A percentile compares a stretch with the other conserved stretches of the same genome.
Conservation (phyloP, 768 basidiomycete genomes). For the Suillus paluster region DNA sequence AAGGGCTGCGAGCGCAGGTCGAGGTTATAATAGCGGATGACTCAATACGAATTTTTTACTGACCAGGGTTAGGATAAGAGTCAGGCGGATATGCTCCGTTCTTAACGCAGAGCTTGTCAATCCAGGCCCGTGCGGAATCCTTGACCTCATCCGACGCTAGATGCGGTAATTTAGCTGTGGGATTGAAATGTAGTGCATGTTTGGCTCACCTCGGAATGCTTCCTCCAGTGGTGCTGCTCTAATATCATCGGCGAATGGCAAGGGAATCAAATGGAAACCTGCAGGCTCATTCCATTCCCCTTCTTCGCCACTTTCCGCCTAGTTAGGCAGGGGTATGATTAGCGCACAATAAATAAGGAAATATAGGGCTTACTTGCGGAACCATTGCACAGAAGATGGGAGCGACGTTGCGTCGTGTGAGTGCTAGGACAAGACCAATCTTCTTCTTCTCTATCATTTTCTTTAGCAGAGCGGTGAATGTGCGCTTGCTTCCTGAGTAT, state of each 20-base stretch:
- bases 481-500: constrained; percentile 90
- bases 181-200: neutral
- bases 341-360: neutral
- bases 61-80: constrained; percentile 90
- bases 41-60: constrained; percentile 25
- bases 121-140: constrained; percentile 70
- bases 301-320: constrained; percentile 75
- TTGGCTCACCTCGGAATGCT: constrained; percentile 58
- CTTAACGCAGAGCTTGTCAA: constrained; percentile 80
- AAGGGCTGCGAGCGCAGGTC: constrained; percentile 54
- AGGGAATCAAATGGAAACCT: constrained; percentile 89
- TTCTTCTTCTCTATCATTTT: constrained; percentile 82
- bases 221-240: constrained; percentile 74
- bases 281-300: constrained; percentile 82
- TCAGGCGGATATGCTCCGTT: constrained; percentile 87
- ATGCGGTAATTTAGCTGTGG: constrained; percentile 11
- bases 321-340: constrained; percentile 7
- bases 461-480: constrained; percentile 86
- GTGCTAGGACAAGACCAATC: constrained; percentile 75
- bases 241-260: constrained; percentile 97
- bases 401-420: constrained; percentile 71
- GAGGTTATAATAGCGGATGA: constrained; percentile 1
- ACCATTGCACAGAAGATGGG: constrained; percentile 85
- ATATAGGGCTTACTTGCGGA: constrained; percentile 67
- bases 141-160: constrained; percentile 72